Base-by-base conservation (phyloP, 441 rosid species). In the Geranium incanum region DNA sequence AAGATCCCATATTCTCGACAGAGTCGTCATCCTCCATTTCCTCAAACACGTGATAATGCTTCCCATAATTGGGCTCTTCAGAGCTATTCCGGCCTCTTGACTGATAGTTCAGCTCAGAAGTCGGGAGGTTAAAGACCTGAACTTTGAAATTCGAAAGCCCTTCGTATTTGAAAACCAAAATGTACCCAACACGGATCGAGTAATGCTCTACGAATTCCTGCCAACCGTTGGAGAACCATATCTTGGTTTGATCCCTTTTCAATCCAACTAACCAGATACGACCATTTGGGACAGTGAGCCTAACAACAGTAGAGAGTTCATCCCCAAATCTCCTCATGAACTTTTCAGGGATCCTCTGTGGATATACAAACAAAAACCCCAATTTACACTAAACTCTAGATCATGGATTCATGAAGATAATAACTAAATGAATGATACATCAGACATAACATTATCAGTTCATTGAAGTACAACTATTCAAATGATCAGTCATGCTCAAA, bases 311-410 rank as follows among this genome's bases (percentile, higher is more conserved):
- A 7, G 95, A 78, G 18, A 95, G 87, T 77, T 92, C 98, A 76
- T 88, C 88, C 80, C 82, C 91, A 84, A 83, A 87, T 83, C 76
- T 92, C 86, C 80, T 88, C 81, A 88, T 82, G 79, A 95, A 95
- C 80, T 82, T 86, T 72, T 92, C 98, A 36, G 99, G 99, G 70
- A 95, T 88, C 81, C 98, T 86, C 99, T 95, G 97, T 90, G 85
- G 73, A 72, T 52, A 7, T 12, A 15, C 76, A 23, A 28, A 62
- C 11, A 62, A 62, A 62, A 28, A 28, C 3, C 28, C 66, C n/a
- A 62, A 23, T 12, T 62, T 23, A 62, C 36, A 19, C 66, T 62
- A 62, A 62, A 21, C 33, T 38, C 37, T 62, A 62, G 15, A 12
- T 21, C 9, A 6, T 23, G 0, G n/a, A 12, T 33, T 37, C 66